Evolutionary conservation across 805 yeast species (phyloP), one percentile per base, ranked within the genome.

Genomic region (Allodekkera sacchari): DNA sequence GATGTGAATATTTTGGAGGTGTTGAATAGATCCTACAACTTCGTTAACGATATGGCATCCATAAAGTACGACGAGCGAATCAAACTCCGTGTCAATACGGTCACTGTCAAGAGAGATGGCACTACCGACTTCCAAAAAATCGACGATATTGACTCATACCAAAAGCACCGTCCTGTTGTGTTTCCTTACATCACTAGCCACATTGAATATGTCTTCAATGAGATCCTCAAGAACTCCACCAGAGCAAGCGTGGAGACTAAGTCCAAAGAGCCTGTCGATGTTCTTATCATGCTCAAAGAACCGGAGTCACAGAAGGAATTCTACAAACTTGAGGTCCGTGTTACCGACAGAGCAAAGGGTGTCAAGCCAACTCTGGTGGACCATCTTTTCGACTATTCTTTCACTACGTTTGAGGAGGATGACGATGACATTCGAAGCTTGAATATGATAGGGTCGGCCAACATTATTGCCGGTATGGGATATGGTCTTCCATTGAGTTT

Each of bases 271-370:
- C 79, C 81, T 7, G 55, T 77, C 2, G 41, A 59, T 9, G 63
- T 66, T 1, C 64, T 78, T 3, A 59, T 76, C 3, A 64, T 71
- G 18, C 48, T 53, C 11, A 53, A 48, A 22, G 44, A 47, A 22
- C 50, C 53, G 5, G 50, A 59, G 2, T 37, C 29, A n/a, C 37
- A 43, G 8, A 47, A 46, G 4, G 46, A 47, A 14, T 41, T 37
- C 19, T 52, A 50, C 27, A 39, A 43, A 6, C 60, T 85, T 35
- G 84, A 83, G 38, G 64, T 92, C 5, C 66, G 95, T 36, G 63
- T 89, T 21, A 65, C 94, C 26, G 98, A 89, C 58, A 69, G 71
- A 36, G 98, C 96, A 13, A 84, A 85, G 34, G 98, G 98, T 4
- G 85, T 89, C 18, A 68, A 77, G 5, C 79, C 85, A 2, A 68